Conservation (phyloP, 139 green algal genomes). For the Picocystis salinarum region DNA sequence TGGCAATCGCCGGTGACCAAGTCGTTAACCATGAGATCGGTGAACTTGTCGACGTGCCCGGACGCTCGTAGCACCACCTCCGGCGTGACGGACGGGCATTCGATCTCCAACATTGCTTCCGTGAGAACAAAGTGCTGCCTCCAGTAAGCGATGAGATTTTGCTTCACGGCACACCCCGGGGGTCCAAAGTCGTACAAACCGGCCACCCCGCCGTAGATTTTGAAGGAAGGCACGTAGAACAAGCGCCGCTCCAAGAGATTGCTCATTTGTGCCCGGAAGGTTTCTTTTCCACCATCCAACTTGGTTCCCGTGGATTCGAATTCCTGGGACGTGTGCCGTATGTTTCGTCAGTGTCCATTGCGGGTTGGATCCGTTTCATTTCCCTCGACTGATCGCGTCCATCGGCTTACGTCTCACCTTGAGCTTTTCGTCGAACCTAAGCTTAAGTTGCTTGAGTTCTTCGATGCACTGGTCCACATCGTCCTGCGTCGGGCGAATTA, state of each 20-base stretch:
- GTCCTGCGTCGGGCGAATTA: conserved; percentile 13
- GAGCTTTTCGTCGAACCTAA: conserved; percentile 28
- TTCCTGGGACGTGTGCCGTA: not conserved
- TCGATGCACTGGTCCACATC: conserved; percentile 65
- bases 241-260: conserved; percentile 69
- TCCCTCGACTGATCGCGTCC: not conserved
- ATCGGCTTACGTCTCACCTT: conserved; percentile 39
- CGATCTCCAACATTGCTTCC: conserved; percentile 95
- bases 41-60: conserved; percentile 95
- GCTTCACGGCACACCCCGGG: conserved; percentile 88
- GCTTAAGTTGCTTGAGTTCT: conserved; percentile 70
- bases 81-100: conserved; percentile 93
- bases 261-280: conserved; percentile 45
- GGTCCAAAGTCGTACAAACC: conserved; percentile 98
- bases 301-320: conserved; percentile 24
- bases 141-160: conserved; percentile 64
- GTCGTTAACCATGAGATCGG: conserved; percentile 94
- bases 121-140: conserved; percentile 92
- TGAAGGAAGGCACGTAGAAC: conserved; percentile 95
- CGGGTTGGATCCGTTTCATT: not conserved
- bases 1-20: conserved; percentile 65
- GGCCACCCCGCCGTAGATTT: conserved; percentile 90
- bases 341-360: not conserved
- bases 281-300: no score
- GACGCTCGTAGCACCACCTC: conserved; percentile 79